Percentiles rank a stretch among this genome's conserved stretches.
Conservation (phyloP, 495 filamentous ascomycete genomes). For the Trichodelitschia bisporula region DNA sequence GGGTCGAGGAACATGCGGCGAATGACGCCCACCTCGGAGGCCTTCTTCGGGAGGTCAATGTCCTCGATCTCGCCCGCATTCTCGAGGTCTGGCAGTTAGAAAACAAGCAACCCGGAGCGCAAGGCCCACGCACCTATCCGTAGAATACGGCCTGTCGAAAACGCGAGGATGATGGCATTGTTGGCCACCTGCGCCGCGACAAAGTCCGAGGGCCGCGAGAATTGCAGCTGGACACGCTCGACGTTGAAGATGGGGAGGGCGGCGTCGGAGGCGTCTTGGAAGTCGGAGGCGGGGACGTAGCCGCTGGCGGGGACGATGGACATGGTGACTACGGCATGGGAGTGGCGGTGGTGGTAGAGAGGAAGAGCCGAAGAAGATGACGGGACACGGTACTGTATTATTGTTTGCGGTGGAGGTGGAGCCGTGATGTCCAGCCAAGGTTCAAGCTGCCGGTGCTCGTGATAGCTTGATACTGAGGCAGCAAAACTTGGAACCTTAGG, state of each 20-base stretch:
- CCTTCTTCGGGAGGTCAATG: slow-evolving; percentile 89
- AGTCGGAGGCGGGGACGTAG: slow-evolving; percentile 24
- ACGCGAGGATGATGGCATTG: slow-evolving; percentile 77
- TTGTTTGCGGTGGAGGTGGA: too few relatives aligned
- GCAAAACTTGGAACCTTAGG: too few relatives aligned
- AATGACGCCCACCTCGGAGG: slow-evolving; percentile 73
- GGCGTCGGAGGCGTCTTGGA: slow-evolving; percentile 33
- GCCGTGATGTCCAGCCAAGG: too few relatives aligned
- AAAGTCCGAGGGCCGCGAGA: slow-evolving; percentile 76
- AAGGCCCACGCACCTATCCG: slow-evolving; percentile 76
- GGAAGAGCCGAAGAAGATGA: too few relatives aligned
- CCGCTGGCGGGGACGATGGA: slow-evolving; percentile 26
- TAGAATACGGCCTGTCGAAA: slow-evolving; percentile 70
- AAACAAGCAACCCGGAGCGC: too few relatives aligned
- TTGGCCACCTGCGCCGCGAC: slow-evolving; percentile 92
- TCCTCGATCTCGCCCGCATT: too few relatives aligned
- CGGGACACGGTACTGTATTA: too few relatives aligned
- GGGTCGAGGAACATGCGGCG: slow-evolving; percentile 92
- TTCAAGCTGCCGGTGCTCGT: too few relatives aligned
- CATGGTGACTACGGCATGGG: slow-evolving; percentile 13
- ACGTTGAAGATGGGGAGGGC: slow-evolving; percentile 79
- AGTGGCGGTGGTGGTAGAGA: not conserved
- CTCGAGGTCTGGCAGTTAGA: too few relatives aligned
- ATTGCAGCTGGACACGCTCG: slow-evolving; percentile 72
- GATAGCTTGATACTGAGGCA: too few relatives aligned